Percentiles rank a stretch among this genome's conserved stretches.
phyloP scores from a whole-genome alignment of 345 rosid species.

The Camelina laxa region DNA sequence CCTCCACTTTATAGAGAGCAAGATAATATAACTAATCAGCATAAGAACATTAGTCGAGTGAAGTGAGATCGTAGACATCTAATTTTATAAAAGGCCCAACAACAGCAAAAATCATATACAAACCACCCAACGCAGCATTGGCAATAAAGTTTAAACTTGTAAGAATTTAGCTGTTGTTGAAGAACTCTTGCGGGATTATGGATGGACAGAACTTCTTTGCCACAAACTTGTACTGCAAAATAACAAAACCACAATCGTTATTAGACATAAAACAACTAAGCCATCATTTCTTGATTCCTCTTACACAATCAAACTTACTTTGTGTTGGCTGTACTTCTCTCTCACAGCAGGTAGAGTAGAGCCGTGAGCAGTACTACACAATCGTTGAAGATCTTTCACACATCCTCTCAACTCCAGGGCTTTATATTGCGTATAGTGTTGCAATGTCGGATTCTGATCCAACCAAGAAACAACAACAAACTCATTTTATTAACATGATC shows the following conservation, averaged over 20 bases:
- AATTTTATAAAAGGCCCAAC: background rate
- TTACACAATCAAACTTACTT: slow-evolving; percentile 55
- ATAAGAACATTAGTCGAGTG: background rate
- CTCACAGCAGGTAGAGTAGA: slow-evolving; percentile 81
- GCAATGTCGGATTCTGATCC: slow-evolving; percentile 75
- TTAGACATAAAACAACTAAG: background rate
- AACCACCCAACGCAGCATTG: slow-evolving; percentile 37
- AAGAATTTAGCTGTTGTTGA: slow-evolving; percentile 43
- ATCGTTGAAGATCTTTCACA: slow-evolving; percentile 73
- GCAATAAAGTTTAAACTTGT: slow-evolving; percentile 1
- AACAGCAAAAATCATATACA: slow-evolving; percentile 1
- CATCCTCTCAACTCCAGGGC: slow-evolving; percentile 70
- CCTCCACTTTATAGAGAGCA: no score
- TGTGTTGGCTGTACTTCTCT: slow-evolving; percentile 90
- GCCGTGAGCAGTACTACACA: slow-evolving; percentile 58
- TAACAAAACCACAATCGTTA: background rate
- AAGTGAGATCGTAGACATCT: background rate
- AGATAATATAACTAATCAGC: background rate
- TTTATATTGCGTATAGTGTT: slow-evolving; percentile 78
- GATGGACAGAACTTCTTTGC: slow-evolving; percentile 86
- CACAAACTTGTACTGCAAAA: slow-evolving; percentile 52
- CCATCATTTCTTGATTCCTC: background rate
- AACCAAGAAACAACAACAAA: slow-evolving; percentile 1
- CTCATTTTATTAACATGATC: background rate
- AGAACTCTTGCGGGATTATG: slow-evolving; percentile 69